Evolutionary conservation across 129 eudicot genomes (phyloP), one percentile per base, ranked within the genome.

Genomic region (Smallanthus sonchifolius): DNA sequence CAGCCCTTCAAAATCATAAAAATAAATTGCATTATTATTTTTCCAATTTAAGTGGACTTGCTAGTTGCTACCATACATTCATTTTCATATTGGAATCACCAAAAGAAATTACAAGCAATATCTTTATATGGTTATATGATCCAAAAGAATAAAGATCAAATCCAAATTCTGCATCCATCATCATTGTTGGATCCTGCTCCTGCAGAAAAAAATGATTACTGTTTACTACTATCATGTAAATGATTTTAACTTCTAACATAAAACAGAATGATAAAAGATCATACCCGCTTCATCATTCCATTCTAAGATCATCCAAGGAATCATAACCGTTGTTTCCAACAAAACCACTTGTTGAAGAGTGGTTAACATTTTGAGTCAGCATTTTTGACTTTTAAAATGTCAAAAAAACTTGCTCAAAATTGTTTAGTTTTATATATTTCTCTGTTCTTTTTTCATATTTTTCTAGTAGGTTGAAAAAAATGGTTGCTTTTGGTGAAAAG

Each of bases 231-330:
- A 17, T 55, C 61, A 19, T 7, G 13, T 19, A 24, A 19, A 20
- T 15, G 20, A 48, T 34, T 17, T 17, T 8, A 68, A 56, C 43
- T 30, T 16, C 39, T 5, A 69, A 59, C 44, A 51, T 28, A 15
- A 30, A 69, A 44, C 3, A 68, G 15, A 63, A 51, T 2, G 19
- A 14, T 59, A 82, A 79, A 40, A 39, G 48, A 51, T 54, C 86
- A 63, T 88, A 92, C 98, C 91, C 88, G 76, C 77, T 92, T 92
- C 88, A 89, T 82, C 93, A 89, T 83, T 34, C 87, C 89, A 45
- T 81, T 84, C 96, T 81, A 72, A 93, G 81, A 77, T 87, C 95
- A 81, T 90, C 98, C 84, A 93, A 80, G 51, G 98, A 81, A 67
- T 86, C 95, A 73, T 80, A 85, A 72, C 89, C 73, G 30, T 76